Evolutionary conservation across 441 rosid species (phyloP).

Genomic region (Eruca vesicaria): DNA sequence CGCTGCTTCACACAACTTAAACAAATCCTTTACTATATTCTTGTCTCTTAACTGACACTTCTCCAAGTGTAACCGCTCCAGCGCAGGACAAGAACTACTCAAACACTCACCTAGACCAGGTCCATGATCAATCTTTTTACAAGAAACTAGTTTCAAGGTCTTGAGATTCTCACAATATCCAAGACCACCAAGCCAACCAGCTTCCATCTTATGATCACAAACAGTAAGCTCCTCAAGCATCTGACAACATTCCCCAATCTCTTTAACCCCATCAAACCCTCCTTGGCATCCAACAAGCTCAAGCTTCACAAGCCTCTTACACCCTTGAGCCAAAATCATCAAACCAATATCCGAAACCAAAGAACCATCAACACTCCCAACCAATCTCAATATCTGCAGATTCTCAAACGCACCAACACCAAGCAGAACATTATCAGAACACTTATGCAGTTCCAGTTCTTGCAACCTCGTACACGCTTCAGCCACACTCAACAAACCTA

Average conservation of each 20-base stretch:
- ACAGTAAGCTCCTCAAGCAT: constrained; percentile 68
- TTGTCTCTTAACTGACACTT: constrained; percentile 65
- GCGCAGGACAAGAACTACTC: constrained; percentile 47
- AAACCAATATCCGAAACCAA: constrained; percentile 64
- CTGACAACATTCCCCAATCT: constrained; percentile 66
- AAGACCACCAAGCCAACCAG: constrained; percentile 68
- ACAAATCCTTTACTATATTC: constrained; percentile 48
- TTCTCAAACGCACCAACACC: constrained; percentile 65
- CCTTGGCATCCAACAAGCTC: constrained; percentile 66
- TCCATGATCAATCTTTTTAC: constrained; percentile 50
- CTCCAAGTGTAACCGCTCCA: constrained; percentile 62
- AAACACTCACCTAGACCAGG: constrained; percentile 49
- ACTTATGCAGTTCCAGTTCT: constrained; percentile 62
- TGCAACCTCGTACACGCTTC: constrained; percentile 57
- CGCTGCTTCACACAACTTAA: constrained; percentile 54
- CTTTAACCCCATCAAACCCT: constrained; percentile 69
- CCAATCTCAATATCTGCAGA: constrained; percentile 60
- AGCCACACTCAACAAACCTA: constrained; percentile 56
- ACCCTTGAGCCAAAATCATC: constrained; percentile 67
- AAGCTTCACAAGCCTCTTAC: constrained; percentile 63
- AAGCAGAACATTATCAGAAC: constrained; percentile 53
- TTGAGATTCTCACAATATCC: constrained; percentile 68
- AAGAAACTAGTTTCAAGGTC: constrained; percentile 55
- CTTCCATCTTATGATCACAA: constrained; percentile 65
- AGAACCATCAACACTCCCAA: constrained; percentile 52